Base-by-base conservation (phyloP, 139 green algal species). In the Auxenochlorella protothecoides region DNA sequence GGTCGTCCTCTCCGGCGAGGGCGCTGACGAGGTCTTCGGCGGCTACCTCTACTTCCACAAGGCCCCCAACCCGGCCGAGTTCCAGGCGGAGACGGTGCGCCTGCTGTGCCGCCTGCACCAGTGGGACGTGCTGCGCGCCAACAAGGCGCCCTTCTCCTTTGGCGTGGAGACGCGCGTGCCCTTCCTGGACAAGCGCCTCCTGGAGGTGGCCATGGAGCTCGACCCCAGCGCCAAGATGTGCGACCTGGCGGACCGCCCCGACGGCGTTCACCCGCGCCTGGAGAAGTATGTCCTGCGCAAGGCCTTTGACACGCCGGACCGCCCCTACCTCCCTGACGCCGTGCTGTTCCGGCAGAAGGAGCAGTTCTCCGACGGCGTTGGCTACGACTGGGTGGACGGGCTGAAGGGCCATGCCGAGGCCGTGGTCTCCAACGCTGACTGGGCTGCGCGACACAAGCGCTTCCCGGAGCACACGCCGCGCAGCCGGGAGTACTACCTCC, bases 11-110 rank as follows among this genome's bases (percentile, higher is more conserved):
- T 91, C 79, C 3, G 95, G 95, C 6, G 95, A 99, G 86, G 95
- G 95, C 65, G 88, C 86, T 0, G 95, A 99, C 73, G 95, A 99
- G 79, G 81, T 94, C 12, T 94, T 98, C 73, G 95, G 94, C 5
- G 95, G 95, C 15, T 99, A 99, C 88, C 87, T 98, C 13, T 98
- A 96, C 85, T 98, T 98, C 83, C 93, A 96, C 87, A 97, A 97
- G 74, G 92, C 92, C 6, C 93, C 93, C 63, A 87, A 60, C 83
- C 83, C 82, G 53, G 78, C 60, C 56, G 92, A 96, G 85, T 96
- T 95, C 78, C 92, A 97, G 78, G 68, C 68, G 64, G 93, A 98
- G 84, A 94, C 82, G 14, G 84, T 96, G 57, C 81, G 91, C 51
- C 92, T 97, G 85, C 82, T 93, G n/a, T 84, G 81, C 76, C 89